Percentiles rank a stretch among this genome's conserved stretches.
Conservation (phyloP, 331 rosid species). For the Rhamnella rubrinervis region DNA sequence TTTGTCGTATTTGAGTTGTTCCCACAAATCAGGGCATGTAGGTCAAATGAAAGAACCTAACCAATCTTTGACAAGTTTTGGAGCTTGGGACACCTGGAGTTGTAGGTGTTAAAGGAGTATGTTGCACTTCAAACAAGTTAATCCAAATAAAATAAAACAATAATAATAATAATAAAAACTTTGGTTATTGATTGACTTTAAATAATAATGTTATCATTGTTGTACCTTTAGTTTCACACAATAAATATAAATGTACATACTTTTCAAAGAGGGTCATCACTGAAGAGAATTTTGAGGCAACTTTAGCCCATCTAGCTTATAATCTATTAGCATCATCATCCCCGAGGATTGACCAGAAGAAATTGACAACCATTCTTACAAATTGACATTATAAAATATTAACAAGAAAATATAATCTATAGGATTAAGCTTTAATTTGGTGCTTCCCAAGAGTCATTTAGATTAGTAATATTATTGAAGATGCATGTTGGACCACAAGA, state of each 20-base stretch:
- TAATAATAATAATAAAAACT: too few relatives aligned
- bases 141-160: slow-evolving; percentile 20
- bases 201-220: slow-evolving; percentile 22
- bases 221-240: background rate
- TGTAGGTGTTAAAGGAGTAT: slow-evolving; percentile 14
- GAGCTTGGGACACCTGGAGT: slow-evolving; percentile 27
- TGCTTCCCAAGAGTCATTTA: slow-evolving; percentile 24
- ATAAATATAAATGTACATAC: background rate
- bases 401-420: slow-evolving; percentile 23
- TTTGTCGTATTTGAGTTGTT: slow-evolving; percentile 1
- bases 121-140: background rate
- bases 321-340: slow-evolving; percentile 6
- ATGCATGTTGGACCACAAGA: slow-evolving; percentile 10
- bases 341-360: slow-evolving; percentile 25
- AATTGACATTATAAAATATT: slow-evolving; percentile 16
- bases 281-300: slow-evolving; percentile 15
- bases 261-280: slow-evolving; percentile 5
- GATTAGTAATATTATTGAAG: background rate
- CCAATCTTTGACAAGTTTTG: slow-evolving; percentile 19
- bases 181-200: slow-evolving; percentile 4
- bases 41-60: slow-evolving; percentile 27
- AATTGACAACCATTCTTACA: slow-evolving; percentile 35
- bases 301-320: slow-evolving; percentile 4
- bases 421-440: slow-evolving; percentile 34
- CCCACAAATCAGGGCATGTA: background rate